Base-by-base conservation (phyloP, 192 early-diverging fungal species). In the Rhizoclosmatium globosum region DNA sequence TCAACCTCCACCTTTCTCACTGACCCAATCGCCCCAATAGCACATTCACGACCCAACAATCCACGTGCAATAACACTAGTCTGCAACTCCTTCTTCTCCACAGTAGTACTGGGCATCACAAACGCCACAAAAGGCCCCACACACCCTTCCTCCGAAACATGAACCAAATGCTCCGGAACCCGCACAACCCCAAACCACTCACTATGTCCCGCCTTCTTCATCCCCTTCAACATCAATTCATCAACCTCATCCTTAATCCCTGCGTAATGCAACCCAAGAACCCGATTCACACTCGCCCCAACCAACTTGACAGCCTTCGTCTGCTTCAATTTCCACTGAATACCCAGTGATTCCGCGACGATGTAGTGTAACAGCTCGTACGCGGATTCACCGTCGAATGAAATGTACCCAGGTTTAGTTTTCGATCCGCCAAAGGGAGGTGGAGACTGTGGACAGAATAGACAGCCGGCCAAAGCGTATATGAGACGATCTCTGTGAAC, bases 371-470 rank as follows among this genome's bases (percentile, higher is more conserved):
- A 3, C 70, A 71, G 9, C 15, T 19, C 47, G 17, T 9, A 15
- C 4, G 53, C 4, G 2, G 47, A 56, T 19, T 19, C 53, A 6
- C 60, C 60, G 1, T 9, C 21, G 60, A 62, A 68, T 3, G 15
- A 19, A n/a, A 46, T 23, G 15, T 68, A 68, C 45, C 66, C 66
- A 31, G 66, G 66, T 4, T 46, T 68, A 3, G 66, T 68, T 68
- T 68, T 68, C 15, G 66, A 46, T 11, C 66, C 66, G 0, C 66
- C 66, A 46, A 46, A 68, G 4, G 66, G 66, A 7, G 45, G 42
- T 43, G 66, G 66, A 42, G 42, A 11, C 19, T 13, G 13, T 7
- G 66, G 44, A 19, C 45, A 13, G 66, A 68, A 68, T 42, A 68
- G 21, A 23, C 7, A 7, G 0, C 60, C 60, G 4, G 60, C 60